These are phyloP conservation scores for Collybia sordida DNA, from an alignment of 768 basidiomycete species.

Conservation along the genomic window DNA sequence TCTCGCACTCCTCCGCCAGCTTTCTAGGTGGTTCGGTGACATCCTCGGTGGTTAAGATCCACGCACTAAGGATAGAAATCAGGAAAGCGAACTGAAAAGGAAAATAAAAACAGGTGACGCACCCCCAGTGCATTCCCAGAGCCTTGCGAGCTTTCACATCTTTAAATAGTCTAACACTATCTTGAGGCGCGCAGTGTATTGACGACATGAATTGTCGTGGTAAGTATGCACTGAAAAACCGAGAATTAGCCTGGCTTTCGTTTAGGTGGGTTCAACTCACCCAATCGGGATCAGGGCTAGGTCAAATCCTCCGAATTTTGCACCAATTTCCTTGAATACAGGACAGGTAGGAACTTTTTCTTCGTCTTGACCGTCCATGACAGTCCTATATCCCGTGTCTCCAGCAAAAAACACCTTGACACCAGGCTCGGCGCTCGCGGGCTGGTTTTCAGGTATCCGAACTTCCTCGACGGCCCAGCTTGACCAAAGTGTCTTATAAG, in stretches of 20 bases:
- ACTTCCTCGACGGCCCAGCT: slow-evolving; percentile 64
- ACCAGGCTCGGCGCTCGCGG: slow-evolving; percentile 26
- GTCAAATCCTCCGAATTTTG: slow-evolving; percentile 61
- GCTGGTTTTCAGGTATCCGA: slow-evolving; percentile 25
- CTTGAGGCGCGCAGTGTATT: slow-evolving; percentile 67
- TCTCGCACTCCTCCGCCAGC: slow-evolving; percentile 51
- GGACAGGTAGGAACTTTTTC: slow-evolving; percentile 62
- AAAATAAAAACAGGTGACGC: slow-evolving; percentile 12
- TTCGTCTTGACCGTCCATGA: slow-evolving; percentile 46
- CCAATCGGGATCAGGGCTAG: slow-evolving; percentile 73
- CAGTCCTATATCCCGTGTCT: slow-evolving; percentile 63
- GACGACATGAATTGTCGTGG: slow-evolving; percentile 56
- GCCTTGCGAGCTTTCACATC: slow-evolving; percentile 61
- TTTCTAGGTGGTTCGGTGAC: slow-evolving; percentile 59
- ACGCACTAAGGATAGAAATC: slow-evolving; percentile 35
- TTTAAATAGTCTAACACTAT: slow-evolving; percentile 65
- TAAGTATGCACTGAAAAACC: slow-evolving; percentile 48
- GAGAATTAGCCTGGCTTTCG: not conserved
- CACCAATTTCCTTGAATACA: slow-evolving; percentile 71
- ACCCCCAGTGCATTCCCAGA: slow-evolving; percentile 75
- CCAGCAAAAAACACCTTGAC: slow-evolving; percentile 63
- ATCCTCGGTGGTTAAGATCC: slow-evolving; percentile 53
- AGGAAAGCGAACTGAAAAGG: not conserved
- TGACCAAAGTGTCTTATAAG: slow-evolving; percentile 61
- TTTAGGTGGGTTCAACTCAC: slow-evolving; percentile 24